Evolutionary conservation across 352 stramenopile species (phyloP), one percentile per base, ranked within the genome.

Genomic region (Pythium diclinum): DNA sequence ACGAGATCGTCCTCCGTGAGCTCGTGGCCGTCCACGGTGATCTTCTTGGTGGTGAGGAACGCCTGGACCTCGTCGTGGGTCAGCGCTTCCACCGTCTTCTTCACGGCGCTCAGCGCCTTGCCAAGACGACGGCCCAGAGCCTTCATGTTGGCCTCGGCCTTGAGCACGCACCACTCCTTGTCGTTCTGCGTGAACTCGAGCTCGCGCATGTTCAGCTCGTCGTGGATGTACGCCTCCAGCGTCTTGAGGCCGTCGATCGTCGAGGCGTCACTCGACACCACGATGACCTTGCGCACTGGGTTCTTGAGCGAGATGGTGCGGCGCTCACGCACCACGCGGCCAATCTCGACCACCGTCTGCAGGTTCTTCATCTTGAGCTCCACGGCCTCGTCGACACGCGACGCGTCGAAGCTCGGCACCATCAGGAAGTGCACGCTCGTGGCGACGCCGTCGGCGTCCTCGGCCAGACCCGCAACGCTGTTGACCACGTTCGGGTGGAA

Each of bases 231-330:
- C 56, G 77, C 81, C 67, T 95, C 75, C 17, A 98, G 76, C 47
- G 74, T 79, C 56, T 92, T 66, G 4, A 97, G 77, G 10, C 87
- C 87, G 7, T 83, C 75, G 21, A 97, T 72, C 8, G 90, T 73
- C 16, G 64, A 75, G 34, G 94, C 77, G 64, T 99, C 84, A 25
- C 83, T 89, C 60, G 88, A 92, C 56, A 99, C 94, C 21, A 99
- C 92, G 52, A 98, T 91, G 25, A 99, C 94, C 68, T 89, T 92
- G 72, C 97, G 97, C 38, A 99, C 85, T 0, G 98, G 98, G 56
- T 96, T 98, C 76, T 99, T 98, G 25, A 99, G 81, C 56, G 87
- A 96, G 72, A 99, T 99, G 55, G 92, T 97, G 61, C 96, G 89
- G 63, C 97, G 96, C 72, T 99, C 98, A 60, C 98, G 89, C 46